Evolutionary conservation across 768 basidiomycete genomes (phyloP).

Genomic region (Phlegmacium glaucopus): DNA sequence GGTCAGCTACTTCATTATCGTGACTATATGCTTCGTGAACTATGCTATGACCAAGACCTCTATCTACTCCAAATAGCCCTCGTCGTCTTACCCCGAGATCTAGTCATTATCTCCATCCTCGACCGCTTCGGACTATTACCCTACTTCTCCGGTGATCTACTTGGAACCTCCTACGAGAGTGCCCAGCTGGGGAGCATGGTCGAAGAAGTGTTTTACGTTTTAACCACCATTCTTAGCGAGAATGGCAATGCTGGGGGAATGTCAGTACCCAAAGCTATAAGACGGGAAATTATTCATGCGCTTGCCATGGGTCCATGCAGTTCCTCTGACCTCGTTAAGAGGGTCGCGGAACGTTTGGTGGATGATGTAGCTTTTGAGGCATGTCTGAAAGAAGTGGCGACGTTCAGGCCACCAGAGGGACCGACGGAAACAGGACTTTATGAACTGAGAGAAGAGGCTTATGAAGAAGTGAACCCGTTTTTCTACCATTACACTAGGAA

Average conservation of each 20-base stretch:
- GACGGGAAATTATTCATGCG: conserved; percentile 86
- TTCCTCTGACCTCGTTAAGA: conserved; percentile 88
- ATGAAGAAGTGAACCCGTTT: conserved; percentile 90
- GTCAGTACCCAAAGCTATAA: conserved; percentile 58
- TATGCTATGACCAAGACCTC: conserved; percentile 94
- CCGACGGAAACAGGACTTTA: conserved; percentile 82
- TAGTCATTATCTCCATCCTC: conserved; percentile 80
- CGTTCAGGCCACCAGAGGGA: conserved; percentile 77
- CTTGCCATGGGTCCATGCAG: conserved; percentile 85
- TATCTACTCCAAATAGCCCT: conserved; percentile 87
- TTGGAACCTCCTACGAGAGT: conserved; percentile 62
- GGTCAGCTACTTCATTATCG: conserved; percentile 95
- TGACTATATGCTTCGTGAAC: conserved; percentile 92
- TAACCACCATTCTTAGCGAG: conserved; percentile 87
- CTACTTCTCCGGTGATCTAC: conserved; percentile 70
- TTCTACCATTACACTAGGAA: conserved; percentile 96
- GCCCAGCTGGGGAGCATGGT: conserved; percentile 79
- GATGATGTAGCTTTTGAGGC: conserved; percentile 83
- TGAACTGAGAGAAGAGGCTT: conserved; percentile 78
- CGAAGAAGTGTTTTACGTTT: conserved; percentile 85
- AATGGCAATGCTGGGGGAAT: conserved; percentile 69
- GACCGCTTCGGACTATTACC: conserved; percentile 82
- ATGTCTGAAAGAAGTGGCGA: conserved; percentile 74
- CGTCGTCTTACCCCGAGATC: conserved; percentile 71
- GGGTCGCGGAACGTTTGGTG: conserved; percentile 84